Conservation (phyloP, 352 stramenopile species). For the Thalassiosira sp. region DNA sequence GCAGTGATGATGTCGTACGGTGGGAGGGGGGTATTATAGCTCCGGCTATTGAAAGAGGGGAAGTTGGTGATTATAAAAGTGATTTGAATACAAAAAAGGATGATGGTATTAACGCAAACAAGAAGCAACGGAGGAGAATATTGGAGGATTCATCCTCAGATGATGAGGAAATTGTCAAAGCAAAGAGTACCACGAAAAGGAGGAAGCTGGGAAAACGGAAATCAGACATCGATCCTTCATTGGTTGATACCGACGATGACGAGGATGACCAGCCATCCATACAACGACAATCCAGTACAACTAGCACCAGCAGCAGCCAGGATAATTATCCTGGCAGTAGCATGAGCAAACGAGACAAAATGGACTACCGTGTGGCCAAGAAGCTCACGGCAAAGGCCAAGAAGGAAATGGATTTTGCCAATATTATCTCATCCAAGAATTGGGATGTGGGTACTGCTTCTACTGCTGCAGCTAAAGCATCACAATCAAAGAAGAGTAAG, state of each 20-base stretch:
- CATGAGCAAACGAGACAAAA: slow-evolving; percentile 46
- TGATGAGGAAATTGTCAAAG: slow-evolving; percentile 4
- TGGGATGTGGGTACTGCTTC: slow-evolving; percentile 1
- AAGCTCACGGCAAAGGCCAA: slow-evolving; percentile 32
- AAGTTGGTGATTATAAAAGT: slow-evolving; percentile 25
- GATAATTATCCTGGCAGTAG: neutral
- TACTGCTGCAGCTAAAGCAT: neutral
- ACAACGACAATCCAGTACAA: neutral
- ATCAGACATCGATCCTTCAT: neutral
- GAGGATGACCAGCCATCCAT: slow-evolving; percentile 3
- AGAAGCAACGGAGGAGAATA: neutral
- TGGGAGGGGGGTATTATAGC: slow-evolving; percentile 44
- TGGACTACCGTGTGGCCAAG: slow-evolving; percentile 44
- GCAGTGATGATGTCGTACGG: slow-evolving; percentile 16
- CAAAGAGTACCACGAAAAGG: neutral
- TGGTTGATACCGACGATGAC: slow-evolving; percentile 35
- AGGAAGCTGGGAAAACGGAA: slow-evolving; percentile 3
- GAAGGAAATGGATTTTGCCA: slow-evolving; percentile 37
- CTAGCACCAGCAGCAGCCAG: neutral
- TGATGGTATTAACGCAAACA: neutral
- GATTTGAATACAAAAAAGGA: neutral
- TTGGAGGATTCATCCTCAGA: slow-evolving; percentile 33
- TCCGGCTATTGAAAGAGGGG: slow-evolving; percentile 27
- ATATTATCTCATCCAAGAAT: slow-evolving; percentile 32
- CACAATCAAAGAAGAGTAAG: neutral